phyloP scores from a whole-genome alignment of 768 basidiomycete species.

The Phanerodontia chrysosporium region DNA sequence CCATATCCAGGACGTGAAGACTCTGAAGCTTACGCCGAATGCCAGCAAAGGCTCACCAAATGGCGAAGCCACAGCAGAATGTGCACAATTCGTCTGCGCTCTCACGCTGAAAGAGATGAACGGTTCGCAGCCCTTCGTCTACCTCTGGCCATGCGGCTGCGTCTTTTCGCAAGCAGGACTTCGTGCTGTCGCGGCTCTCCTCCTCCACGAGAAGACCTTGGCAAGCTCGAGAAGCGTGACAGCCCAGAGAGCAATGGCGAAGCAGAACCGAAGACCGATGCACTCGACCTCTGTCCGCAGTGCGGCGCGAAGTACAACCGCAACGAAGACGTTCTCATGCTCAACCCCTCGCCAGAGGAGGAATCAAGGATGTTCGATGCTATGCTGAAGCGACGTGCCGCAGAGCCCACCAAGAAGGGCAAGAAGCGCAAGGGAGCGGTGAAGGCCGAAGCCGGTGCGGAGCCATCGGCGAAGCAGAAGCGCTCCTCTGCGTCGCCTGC shows the following conservation, averaged over 20 bases:
- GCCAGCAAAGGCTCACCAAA: slow-evolving; percentile 34
- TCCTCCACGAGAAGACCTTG: slow-evolving; percentile 20
- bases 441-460: slow-evolving; percentile 26
- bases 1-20: slow-evolving; percentile 71
- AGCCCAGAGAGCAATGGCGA: slow-evolving; percentile 11
- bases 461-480: slow-evolving; percentile 41
- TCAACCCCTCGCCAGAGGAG: slow-evolving; percentile 74
- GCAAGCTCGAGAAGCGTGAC: slow-evolving; percentile 21
- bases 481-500: slow-evolving; percentile 25
- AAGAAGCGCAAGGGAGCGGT: slow-evolving; percentile 53
- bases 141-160: slow-evolving; percentile 82
- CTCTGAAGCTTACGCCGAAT: slow-evolving; percentile 76
- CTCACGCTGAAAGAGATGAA: slow-evolving; percentile 94
- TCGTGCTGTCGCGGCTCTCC: slow-evolving; percentile 51
- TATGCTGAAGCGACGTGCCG: slow-evolving; percentile 56
- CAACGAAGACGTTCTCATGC: slow-evolving; percentile 46
- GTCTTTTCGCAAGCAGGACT: slow-evolving; percentile 86
- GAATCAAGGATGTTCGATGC: slow-evolving; percentile 49
- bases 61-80: slow-evolving; percentile 39
- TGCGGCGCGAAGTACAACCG: slow-evolving; percentile 69
- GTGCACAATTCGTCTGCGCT: slow-evolving; percentile 82
- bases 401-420: slow-evolving; percentile 46
- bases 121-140: slow-evolving; percentile 83
- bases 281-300: slow-evolving; percentile 69
- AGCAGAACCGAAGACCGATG: slow-evolving; percentile 13